A percentile compares a stretch with the other conserved stretches of the same genome.
Evolutionary conservation across 192 early-diverging fungal species (phyloP).

Genomic region (Polychytrium aggregatum): DNA sequence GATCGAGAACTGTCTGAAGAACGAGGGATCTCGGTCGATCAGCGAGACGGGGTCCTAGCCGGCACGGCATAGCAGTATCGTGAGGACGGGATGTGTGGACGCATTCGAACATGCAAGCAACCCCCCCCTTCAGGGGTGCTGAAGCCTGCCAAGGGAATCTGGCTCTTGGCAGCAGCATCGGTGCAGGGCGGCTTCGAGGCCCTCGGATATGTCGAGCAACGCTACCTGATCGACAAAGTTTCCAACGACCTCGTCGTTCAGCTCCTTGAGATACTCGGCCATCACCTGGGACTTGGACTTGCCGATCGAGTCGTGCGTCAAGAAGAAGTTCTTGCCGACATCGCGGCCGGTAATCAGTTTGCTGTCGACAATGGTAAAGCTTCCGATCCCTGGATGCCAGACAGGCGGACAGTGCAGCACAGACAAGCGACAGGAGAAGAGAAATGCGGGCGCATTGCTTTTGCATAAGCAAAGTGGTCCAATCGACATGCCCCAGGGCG

Average conservation of each 20-base stretch:
- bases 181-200: too few relatives aligned
- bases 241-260: conserved; percentile 81
- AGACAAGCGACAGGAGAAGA: neutral
- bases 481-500: too few relatives aligned
- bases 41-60: conserved; percentile 28
- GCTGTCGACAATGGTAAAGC: conserved; percentile 76
- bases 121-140: too few relatives aligned
- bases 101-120: too few relatives aligned
- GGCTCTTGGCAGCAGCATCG: too few relatives aligned
- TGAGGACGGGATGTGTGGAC: too few relatives aligned
- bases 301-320: conserved; percentile 55
- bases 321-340: conserved; percentile 85
- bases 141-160: too few relatives aligned
- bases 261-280: conserved; percentile 56
- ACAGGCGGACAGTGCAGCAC: neutral
- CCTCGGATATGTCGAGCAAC: neutral
- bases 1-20: conserved; percentile 57
- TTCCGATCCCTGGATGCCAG: conserved; percentile 72
- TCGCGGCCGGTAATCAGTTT: conserved; percentile 53
- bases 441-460: neutral
- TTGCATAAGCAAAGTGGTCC: too few relatives aligned
- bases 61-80: neutral
- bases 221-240: conserved; percentile 43
- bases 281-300: conserved; percentile 51
- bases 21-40: conserved; percentile 36